These are phyloP conservation scores for Neurospora intermedia DNA, from an alignment of 495 filamentous ascomycete species.

Conservation along the genomic window DNA sequence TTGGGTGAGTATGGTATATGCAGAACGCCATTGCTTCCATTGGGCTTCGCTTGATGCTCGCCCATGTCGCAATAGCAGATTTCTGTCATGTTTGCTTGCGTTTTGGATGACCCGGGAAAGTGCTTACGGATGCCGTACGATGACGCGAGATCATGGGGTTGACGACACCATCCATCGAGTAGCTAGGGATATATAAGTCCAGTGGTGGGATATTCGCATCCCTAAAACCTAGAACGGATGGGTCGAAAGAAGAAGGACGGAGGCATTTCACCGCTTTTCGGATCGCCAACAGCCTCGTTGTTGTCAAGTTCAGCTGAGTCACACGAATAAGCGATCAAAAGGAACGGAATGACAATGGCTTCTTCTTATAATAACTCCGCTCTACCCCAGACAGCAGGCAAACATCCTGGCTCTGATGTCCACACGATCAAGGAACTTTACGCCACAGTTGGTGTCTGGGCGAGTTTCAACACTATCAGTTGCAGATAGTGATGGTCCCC, in stretches of 20 bases:
- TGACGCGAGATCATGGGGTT: constrained; percentile 25
- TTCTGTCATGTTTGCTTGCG: background rate
- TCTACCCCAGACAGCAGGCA: background rate
- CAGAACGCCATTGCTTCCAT: background rate
- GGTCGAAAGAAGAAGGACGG: constrained; percentile 27
- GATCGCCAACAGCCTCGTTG: background rate
- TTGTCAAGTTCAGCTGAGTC: background rate
- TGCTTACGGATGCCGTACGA: constrained; percentile 3
- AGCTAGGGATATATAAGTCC: background rate
- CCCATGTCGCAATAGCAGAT: background rate
- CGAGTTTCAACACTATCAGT: background rate
- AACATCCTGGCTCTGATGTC: background rate
- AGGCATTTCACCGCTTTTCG: constrained; percentile 27
- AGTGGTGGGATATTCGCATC: background rate
- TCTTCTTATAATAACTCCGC: background rate
- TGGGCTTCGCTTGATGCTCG: background rate
- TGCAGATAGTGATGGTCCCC: background rate
- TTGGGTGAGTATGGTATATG: constrained; percentile 3
- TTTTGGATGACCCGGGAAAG: background rate
- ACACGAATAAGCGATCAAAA: background rate
- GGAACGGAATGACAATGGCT: background rate
- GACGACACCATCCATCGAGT: constrained; percentile 14
- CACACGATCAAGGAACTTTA: background rate
- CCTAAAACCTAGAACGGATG: constrained; percentile 22
- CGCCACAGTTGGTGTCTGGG: background rate